Evolutionary conservation across 1,139 yeast genomes (phyloP).

Genomic region (Arxiozyma bovina): DNA sequence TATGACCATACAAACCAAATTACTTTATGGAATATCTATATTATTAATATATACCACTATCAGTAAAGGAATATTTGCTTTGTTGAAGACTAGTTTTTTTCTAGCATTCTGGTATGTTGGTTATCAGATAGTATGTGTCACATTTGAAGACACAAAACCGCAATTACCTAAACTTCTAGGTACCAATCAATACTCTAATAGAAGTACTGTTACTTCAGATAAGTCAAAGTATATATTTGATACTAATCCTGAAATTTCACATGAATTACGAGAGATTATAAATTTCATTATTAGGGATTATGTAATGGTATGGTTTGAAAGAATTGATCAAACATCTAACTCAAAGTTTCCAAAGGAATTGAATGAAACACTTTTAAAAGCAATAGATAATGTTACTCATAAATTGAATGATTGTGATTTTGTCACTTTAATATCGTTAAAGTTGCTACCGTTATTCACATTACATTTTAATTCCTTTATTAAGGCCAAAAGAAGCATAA

Average conservation of each 20-base stretch:
- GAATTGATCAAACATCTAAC: slow-evolving; percentile 34
- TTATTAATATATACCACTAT: not conserved
- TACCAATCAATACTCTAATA: not conserved
- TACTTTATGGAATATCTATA: not conserved
- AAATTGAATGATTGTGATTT: slow-evolving; percentile 43
- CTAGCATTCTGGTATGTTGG: not conserved
- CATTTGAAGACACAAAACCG: not conserved
- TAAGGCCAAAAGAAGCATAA: not conserved
- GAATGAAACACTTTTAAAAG: slow-evolving; percentile 39
- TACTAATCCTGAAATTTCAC: slow-evolving; percentile 36
- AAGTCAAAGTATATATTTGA: slow-evolving; percentile 27
- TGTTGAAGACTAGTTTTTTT: not conserved
- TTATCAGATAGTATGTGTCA: not conserved
- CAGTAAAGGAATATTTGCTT: not conserved
- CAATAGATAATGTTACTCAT: slow-evolving; percentile 36
- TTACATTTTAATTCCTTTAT: slow-evolving; percentile 43
- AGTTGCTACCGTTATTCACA: slow-evolving; percentile 55
- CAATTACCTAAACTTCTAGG: not conserved
- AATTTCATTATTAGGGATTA: slow-evolving; percentile 51
- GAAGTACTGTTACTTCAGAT: not conserved
- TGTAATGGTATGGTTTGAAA: slow-evolving; percentile 52
- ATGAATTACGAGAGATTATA: slow-evolving; percentile 45
- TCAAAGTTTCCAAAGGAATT: slow-evolving; percentile 48
- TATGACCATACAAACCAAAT: not conserved
- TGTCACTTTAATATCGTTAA: slow-evolving; percentile 49